A percentile compares a stretch with the other conserved stretches of the same genome.
These are phyloP conservation scores for Eremochloa ophiuroides DNA, from an alignment of 176 grass and related monocot species.

Conservation along the genomic window DNA sequence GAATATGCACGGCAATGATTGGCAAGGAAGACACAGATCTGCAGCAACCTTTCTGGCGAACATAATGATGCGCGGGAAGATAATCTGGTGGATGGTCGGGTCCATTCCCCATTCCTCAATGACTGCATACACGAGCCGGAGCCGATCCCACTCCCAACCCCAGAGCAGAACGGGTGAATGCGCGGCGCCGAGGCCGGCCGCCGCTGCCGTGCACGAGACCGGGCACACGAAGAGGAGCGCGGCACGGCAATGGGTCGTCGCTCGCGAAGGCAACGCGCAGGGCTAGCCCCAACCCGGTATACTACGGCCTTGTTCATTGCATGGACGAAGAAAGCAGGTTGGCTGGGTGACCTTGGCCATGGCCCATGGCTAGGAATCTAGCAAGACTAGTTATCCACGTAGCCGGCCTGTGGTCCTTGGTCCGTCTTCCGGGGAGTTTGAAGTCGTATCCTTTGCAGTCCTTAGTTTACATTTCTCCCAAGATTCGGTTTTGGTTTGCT, in stretches of 20 bases:
- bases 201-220: constrained; percentile 37
- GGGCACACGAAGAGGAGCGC: background rate
- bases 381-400: constrained; percentile 47
- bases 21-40: constrained; percentile 61
- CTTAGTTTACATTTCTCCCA: constrained; percentile 40
- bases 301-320: constrained; percentile 16
- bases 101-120: constrained; percentile 40
- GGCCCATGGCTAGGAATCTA: constrained; percentile 50
- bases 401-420: constrained; percentile 27
- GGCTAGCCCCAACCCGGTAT: background rate
- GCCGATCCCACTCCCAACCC: background rate
- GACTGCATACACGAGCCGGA: constrained; percentile 20
- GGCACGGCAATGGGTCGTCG: constrained; percentile 34
- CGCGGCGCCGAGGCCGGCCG: constrained; percentile 35
- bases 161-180: constrained; percentile 36
- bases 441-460: constrained; percentile 57
- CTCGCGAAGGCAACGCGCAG: constrained; percentile 32
- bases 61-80: constrained; percentile 65
- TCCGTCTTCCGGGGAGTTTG: constrained; percentile 48
- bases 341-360: constrained; percentile 8
- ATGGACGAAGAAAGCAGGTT: constrained; percentile 25
- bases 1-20: constrained; percentile 57
- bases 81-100: constrained; percentile 49
- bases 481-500: constrained; percentile 40
- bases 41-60: constrained; percentile 60